Base-by-base conservation (phyloP, 257 asterid genomes). In the Solanum chiquidenum region DNA sequence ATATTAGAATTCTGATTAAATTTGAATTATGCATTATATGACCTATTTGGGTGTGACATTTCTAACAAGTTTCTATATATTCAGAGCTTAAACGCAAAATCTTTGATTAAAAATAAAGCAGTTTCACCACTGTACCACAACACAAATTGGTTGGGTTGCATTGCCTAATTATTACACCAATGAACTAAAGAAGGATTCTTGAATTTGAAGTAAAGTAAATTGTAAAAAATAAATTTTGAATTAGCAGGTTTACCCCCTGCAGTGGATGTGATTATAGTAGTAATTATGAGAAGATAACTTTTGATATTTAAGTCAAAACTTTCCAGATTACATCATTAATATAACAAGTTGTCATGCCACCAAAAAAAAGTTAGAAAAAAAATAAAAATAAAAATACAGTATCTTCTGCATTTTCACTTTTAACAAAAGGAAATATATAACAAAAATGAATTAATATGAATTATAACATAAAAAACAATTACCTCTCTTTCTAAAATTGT, bases 201-300 rank as follows among this genome's bases (percentile, higher is more conserved):
- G 18, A 44, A 42, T 79, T 79, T 79, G 62, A 79, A 42, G 64
- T 42, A 42, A 79, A 79, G 38, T 42, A n/a, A 44, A 77, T 44
- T 7, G 64, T 42, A 42, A 42, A 42, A 77, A 42, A 4, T 7
- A 7, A 77, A 12, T 12, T 25, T 44, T 79, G 64, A 79, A 44
- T 44, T 79, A 44, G 38, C 38, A 79, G 37, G 21, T 14, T 79
- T 25, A 44, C 37, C 84, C 84, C 84, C 14, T 7, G 38, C 38
- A 79, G 64, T 27, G 84, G 64, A 79, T 79, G 84, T 44, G 64
- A 79, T 40, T 52, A 52, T 52, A 76, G 10, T 79, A 42, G 38
- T 77, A 77, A 42, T 77, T 79, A 44, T 79, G 64, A 44, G 64
- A 42, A 79, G 16, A 79, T 4, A 79, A 79, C 38, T 79, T 79